Percentiles rank a stretch among this genome's conserved stretches.
These are phyloP conservation scores for Hondaea fermentalgiana DNA, from an alignment of 108 stramenopile genomes.

Conservation along the genomic window DNA sequence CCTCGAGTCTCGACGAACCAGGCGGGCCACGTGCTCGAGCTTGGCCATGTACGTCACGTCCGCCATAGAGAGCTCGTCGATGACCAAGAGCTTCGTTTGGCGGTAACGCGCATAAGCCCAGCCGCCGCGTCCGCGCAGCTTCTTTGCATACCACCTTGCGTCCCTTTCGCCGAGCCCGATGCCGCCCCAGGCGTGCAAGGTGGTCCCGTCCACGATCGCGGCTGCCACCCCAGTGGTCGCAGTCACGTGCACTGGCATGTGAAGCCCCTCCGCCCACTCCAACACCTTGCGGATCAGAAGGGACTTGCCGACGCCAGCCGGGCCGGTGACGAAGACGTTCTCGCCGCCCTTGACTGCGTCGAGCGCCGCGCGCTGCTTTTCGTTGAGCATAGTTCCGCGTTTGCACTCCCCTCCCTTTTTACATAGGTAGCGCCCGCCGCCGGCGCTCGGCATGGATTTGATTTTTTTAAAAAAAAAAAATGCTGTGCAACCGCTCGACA, in stretches of 20 bases:
- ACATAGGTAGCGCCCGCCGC: no score
- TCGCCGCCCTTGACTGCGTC: neutral
- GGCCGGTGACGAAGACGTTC: constrained; percentile 43
- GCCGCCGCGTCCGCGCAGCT: neutral
- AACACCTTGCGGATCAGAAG: constrained; percentile 20
- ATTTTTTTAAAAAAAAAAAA: no score
- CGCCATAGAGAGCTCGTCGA: constrained; percentile 57
- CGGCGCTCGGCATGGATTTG: no score
- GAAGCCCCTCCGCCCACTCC: neutral
- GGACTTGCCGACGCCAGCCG: constrained; percentile 43
- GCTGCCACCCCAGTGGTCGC: constrained; percentile 49
- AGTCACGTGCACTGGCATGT: neutral
- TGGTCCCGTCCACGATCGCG: constrained; percentile 32
- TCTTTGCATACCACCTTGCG: neutral
- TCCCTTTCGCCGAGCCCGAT: neutral
- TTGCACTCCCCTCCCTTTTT: no score
- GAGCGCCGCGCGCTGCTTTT: neutral
- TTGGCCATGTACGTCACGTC: constrained; percentile 37
- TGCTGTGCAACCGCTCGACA: no score
- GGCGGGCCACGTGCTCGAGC: constrained; percentile 26
- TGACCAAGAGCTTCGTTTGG: constrained; percentile 29
- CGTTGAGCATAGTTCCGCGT: no score
- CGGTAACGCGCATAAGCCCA: neutral
- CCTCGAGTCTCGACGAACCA: neutral
- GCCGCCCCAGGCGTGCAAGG: constrained; percentile 42